Conservation (phyloP, 495 filamentous ascomycete genomes). For the Talaromyces adpressus region DNA sequence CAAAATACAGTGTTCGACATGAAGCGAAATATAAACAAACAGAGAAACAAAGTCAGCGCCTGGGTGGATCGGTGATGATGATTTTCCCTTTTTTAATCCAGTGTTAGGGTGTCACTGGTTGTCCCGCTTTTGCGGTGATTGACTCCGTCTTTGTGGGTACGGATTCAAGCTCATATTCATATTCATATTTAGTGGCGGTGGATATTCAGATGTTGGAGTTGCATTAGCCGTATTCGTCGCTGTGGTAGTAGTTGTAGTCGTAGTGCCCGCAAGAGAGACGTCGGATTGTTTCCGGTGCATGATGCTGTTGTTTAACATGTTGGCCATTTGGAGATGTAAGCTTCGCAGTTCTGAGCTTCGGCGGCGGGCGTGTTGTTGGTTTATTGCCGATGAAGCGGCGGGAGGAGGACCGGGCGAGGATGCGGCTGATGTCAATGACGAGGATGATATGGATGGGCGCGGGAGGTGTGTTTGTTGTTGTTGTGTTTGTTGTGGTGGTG, state of each 20-base stretch:
- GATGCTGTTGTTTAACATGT: background rate
- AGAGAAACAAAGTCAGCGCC: background rate
- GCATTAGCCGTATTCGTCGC: background rate
- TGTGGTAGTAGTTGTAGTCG: background rate
- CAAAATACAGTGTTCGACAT: background rate
- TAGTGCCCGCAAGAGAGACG: background rate
- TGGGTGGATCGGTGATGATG: background rate
- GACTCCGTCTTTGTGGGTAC: background rate
- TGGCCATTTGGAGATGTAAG: background rate
- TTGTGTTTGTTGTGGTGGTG: background rate
- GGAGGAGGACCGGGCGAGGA: background rate
- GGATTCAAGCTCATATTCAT: background rate
- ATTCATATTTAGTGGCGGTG: background rate
- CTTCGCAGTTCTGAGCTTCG: conserved; percentile 3
- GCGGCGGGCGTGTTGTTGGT: background rate
- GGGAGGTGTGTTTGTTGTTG: conserved; percentile 1
- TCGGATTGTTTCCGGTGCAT: conserved; percentile 3
- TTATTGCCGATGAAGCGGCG: background rate
- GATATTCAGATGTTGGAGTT: background rate
- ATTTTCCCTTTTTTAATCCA: background rate
- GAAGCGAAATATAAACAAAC: background rate
- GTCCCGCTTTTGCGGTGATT: background rate
- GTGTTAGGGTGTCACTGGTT: background rate
- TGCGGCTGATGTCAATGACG: background rate
- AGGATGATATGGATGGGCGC: background rate